These are phyloP conservation scores for Brassica carinata DNA, from an alignment of 345 rosid species.

Conservation along the genomic window DNA sequence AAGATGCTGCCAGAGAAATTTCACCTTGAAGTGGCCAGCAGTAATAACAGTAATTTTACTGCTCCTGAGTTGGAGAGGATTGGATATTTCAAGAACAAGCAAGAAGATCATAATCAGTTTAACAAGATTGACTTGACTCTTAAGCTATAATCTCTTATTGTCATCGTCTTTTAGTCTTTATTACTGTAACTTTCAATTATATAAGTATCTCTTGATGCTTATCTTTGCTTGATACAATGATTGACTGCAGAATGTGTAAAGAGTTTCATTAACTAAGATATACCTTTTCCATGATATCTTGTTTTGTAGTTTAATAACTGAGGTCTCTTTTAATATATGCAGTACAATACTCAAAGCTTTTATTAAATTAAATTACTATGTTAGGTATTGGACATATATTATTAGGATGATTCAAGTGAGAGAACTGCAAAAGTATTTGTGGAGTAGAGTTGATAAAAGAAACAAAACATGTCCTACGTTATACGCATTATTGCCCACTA, in stretches of 20 bases:
- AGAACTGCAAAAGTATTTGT: neutral
- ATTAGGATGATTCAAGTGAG: neutral
- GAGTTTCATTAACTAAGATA: neutral
- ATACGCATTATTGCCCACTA: slow-evolving; percentile 32
- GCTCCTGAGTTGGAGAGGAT: slow-evolving; percentile 50
- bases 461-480: slow-evolving; percentile 36
- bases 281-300: neutral
- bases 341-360: neutral
- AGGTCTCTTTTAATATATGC: neutral
- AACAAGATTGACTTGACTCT: slow-evolving; percentile 88
- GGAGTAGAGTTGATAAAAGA: neutral
- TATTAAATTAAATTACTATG: neutral
- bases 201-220: too few species aligned
- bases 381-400: neutral
- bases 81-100: slow-evolving; percentile 51
- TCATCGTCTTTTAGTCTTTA: neutral
- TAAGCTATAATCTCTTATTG: slow-evolving; percentile 55
- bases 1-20: slow-evolving; percentile 43
- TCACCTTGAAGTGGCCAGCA: slow-evolving; percentile 36
- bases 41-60: slow-evolving; percentile 18
- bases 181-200: neutral
- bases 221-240: neutral
- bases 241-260: neutral
- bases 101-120: slow-evolving; percentile 55
- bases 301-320: neutral